Evolutionary conservation across 208 protist genomes (phyloP), one percentile per base, ranked within the genome.

Genomic region (Sergeia podlipaevii): DNA sequence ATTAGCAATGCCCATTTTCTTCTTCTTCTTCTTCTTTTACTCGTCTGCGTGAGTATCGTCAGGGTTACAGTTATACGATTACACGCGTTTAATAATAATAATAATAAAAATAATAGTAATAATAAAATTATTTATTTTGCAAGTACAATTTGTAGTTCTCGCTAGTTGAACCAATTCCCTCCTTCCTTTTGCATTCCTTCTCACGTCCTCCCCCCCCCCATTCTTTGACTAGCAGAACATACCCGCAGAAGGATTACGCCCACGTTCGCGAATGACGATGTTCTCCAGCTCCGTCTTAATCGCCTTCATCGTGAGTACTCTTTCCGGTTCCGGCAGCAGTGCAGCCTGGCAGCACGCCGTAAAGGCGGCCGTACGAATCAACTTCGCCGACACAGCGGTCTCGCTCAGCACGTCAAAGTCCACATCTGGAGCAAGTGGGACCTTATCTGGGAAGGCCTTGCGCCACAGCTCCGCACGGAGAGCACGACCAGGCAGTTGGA

Each of bases 401-500:
- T 72, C 50, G 53, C 79, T 84, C 18, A 92, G 54, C 33, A 60
- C 59, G 3, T 66, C 59, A 38, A 91, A 76, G 63, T 93, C 62
- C 23, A 93, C 73, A 26, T 85, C 66, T 1, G 50, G 65, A 4
- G 65, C 64, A 11, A 84, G 42, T 4, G 82, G 82, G 41, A 86
- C 80, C 29, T 78, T 79, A 26, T 70, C 68, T 7, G 89, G 85
- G 45, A 96, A 75, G 2, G 79, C 80, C 13, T 58, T 60, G 6
- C 63, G 54, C 89, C 89, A 96, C 20, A 93, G 72, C 65, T 79
- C 47, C 29, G 70, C 63, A 7, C 89, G 85, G 37, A 92, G 67
- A 30, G 44, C 41, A 13, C 68, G 65, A 42, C 54, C 64, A 8
- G 82, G 89, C 24, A 92, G 26, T 15, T 54, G 49, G 36, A 96